Percentiles rank a stretch among this genome's conserved stretches.
Conservation (phyloP, 2,329 filamentous ascomycete genomes). For the Fusarium sp. region DNA sequence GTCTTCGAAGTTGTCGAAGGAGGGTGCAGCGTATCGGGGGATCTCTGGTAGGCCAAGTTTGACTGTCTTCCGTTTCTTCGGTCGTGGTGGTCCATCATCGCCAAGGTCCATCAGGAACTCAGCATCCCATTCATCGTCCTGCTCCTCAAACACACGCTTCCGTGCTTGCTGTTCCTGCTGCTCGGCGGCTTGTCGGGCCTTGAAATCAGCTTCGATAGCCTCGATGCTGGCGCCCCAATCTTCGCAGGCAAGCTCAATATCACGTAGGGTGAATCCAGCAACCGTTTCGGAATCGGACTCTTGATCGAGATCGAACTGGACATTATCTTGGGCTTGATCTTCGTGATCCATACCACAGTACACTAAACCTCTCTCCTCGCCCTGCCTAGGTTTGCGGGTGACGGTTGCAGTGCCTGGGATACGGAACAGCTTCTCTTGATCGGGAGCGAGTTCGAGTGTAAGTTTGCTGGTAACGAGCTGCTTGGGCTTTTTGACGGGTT, state of each 20-base stretch:
- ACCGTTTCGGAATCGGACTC: conserved; percentile 72
- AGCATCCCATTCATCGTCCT: conserved; percentile 71
- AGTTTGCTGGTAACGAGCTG: conserved; percentile 87
- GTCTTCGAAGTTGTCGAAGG: conserved; percentile 83
- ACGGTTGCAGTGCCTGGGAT: conserved; percentile 70
- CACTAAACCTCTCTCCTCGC: conserved; percentile 63
- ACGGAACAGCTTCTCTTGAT: conserved; percentile 87
- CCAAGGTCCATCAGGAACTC: conserved; percentile 66
- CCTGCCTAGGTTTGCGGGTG: conserved; percentile 65
- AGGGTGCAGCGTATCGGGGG: conserved; percentile 70
- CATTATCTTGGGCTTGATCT: conserved; percentile 49
- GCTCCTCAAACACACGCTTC: conserved; percentile 51
- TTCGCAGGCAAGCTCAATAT: conserved; percentile 85
- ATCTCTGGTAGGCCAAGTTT: conserved; percentile 69
- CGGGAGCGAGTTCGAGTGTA: conserved; percentile 83
- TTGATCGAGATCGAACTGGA: conserved; percentile 60
- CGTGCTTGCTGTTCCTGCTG: conserved; percentile 45
- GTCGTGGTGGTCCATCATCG: conserved; percentile 58
- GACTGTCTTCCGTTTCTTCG: conserved; percentile 75
- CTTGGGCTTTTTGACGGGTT: conserved; percentile 81
- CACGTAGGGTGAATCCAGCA: conserved; percentile 79
- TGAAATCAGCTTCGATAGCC: conserved; percentile 55
- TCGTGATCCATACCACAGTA: conserved; percentile 55
- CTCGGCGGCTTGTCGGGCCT: conserved; percentile 46
- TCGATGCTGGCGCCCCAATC: conserved; percentile 80